Conservation (phyloP, 2,329 filamentous ascomycete genomes). For the Venturia carpophila region DNA sequence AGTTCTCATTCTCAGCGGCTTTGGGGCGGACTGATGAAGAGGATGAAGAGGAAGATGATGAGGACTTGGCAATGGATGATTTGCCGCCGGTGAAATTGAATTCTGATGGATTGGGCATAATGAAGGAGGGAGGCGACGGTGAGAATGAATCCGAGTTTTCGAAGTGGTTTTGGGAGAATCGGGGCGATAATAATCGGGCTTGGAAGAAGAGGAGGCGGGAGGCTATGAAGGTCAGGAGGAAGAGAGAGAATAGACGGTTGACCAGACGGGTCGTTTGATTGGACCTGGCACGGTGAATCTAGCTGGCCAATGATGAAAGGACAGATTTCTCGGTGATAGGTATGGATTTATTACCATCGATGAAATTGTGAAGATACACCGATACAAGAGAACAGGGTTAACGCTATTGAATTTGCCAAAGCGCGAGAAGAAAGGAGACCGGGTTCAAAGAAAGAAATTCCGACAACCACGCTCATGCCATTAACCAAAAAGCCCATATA, state of each 20-base stretch:
- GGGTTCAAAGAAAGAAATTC: neutral
- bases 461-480: slow-evolving; percentile 4
- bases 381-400: too few species aligned
- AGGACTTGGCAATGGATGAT: slow-evolving; percentile 24
- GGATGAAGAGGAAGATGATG: slow-evolving; percentile 39
- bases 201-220: slow-evolving; percentile 52
- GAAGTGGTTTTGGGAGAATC: slow-evolving; percentile 53
- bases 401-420: neutral
- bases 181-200: slow-evolving; percentile 40
- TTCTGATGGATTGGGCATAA: slow-evolving; percentile 24
- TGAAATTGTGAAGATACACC: too few species aligned
- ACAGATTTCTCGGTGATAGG: neutral
- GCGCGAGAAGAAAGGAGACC: neutral
- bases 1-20: slow-evolving; percentile 46
- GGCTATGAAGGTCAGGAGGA: slow-evolving; percentile 51
- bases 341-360: neutral
- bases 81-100: slow-evolving; percentile 24
- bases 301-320: neutral
- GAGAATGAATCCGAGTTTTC: slow-evolving; percentile 49
- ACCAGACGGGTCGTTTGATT: slow-evolving; percentile 18
- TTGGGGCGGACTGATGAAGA: slow-evolving; percentile 21
- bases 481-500: neutral
- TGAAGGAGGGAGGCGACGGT: slow-evolving; percentile 22
- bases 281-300: neutral
- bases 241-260: slow-evolving; percentile 51